phyloP scores from a whole-genome alignment of 163 green algal species.

The Scenedesmus sp. region DNA sequence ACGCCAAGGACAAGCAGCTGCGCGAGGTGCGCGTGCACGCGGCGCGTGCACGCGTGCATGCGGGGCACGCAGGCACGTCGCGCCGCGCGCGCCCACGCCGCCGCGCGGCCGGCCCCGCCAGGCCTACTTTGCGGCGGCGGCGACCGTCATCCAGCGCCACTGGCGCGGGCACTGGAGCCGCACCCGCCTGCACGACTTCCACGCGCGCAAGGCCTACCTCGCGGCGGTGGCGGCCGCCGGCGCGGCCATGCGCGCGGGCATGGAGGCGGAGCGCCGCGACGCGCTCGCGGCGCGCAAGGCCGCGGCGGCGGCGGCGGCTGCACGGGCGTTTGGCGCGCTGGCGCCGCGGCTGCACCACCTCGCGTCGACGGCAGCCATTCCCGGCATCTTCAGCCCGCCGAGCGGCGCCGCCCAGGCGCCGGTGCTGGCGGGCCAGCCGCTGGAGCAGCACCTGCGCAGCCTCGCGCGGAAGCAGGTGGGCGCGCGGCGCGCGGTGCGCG shows the following conservation, averaged over 20 bases:
- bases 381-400: conserved; percentile 65
- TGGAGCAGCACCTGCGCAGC: conserved; percentile 39
- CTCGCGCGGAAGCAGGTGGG: conserved; percentile 25
- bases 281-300: conserved; percentile 27
- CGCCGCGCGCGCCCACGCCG: too few relatives aligned
- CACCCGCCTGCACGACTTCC: conserved; percentile 67
- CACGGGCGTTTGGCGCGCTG: conserved; percentile 51
- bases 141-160: conserved; percentile 62
- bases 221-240: conserved; percentile 44
- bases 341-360: conserved; percentile 64
- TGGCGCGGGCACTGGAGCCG: conserved; percentile 68
- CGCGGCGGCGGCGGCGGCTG: conserved; percentile 49
- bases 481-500: too few relatives aligned
- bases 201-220: conserved; percentile 65
- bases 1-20: conserved; percentile 49
- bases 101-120: too few relatives aligned
- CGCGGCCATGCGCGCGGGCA: conserved; percentile 19
- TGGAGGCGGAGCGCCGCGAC: conserved; percentile 28
- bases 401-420: background rate
- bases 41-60: background rate
- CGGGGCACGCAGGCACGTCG: background rate
- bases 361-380: conserved; percentile 54
- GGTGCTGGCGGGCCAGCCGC: background rate
- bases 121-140: conserved; percentile 62
- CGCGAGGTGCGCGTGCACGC: conserved; percentile 36